Percentiles rank a stretch among this genome's conserved stretches.
These are phyloP conservation scores for Berkeleyomyces rouxiae DNA, from an alignment of 2,329 filamentous ascomycete species.

Conservation along the genomic window DNA sequence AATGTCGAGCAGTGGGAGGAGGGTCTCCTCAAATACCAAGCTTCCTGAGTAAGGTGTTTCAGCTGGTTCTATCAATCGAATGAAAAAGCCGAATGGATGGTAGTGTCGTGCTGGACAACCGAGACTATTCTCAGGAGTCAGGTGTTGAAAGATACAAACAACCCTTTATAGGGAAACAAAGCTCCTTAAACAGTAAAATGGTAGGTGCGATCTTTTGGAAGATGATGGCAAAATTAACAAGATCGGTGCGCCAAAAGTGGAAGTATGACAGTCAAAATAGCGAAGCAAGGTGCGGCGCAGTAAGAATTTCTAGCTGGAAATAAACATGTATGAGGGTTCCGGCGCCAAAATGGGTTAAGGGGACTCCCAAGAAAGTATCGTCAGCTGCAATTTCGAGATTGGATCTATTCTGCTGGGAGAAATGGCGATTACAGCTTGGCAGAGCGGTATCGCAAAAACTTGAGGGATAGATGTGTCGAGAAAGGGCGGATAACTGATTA, in stretches of 20 bases:
- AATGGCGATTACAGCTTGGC: neutral
- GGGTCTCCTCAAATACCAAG: neutral
- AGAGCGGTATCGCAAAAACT: neutral
- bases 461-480: neutral
- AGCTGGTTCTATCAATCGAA: neutral
- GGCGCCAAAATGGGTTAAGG: neutral
- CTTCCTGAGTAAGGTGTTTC: neutral
- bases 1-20: neutral
- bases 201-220: slow-evolving; percentile 1
- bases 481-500: neutral
- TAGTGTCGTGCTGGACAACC: slow-evolving; percentile 1
- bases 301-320: neutral
- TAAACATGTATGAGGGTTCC: neutral
- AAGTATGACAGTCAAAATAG: neutral
- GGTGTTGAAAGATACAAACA: neutral
- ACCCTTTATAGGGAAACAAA: neutral
- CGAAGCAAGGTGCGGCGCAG: neutral
- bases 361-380: neutral
- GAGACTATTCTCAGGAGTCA: neutral
- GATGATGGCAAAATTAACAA: neutral
- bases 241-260: neutral
- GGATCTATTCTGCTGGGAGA: neutral
- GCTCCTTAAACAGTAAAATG: neutral
- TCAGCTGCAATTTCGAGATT: neutral
- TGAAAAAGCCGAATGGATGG: neutral